Evolutionary conservation across 1,284 basidiomycete genomes (phyloP), one percentile per base, ranked within the genome.

Genomic region (Leucoagaricus sp.): DNA sequence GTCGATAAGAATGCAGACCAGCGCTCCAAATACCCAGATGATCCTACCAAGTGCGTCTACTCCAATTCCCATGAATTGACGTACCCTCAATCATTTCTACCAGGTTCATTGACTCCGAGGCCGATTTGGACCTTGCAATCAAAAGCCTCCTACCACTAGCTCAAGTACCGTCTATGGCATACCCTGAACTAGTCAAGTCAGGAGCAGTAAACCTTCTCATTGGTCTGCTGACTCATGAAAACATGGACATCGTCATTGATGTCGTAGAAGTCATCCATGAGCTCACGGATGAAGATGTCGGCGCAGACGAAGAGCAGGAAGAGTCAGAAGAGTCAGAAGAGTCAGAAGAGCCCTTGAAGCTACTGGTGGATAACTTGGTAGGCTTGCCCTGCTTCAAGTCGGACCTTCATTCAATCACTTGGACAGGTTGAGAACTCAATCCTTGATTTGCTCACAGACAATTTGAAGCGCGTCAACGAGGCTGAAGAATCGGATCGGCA

Each of bases 101-200:
- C 50, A 96, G 96, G 71, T 99, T 99, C 77, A 97, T 99, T 66
- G 95, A 98, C 66, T 99, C 97, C 0, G 97, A 99, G 77, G 92
- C 93, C 25, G 94, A 98, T 67, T 82, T 99, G 7, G 94, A 99
- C 65, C 78, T 80, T 51, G 85, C 93, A 13, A 83, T 99, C 59
- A 95, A 96, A 68, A 82, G 91, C 2, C 77, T 98, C 50, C 76
- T 95, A 5, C 87, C 96, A 1, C 79, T 99, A n/a, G 93, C 97
- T 0, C 94, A 98, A 67, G 84, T 84, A 13, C 93, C 95, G 0
- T 75, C 79, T 3, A 70, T 93, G 7, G 89, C 94, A 60, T 99
- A 98, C 70, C 90, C 94, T 4, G 95, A 98, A 69, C 80, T 98
- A 40, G 82, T 96, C 58, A 85, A 84, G 47, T 86, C 89, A 2